These are phyloP conservation scores for Kingdonia uniflora DNA, from an alignment of 164 flowering plant species.

Conservation along the genomic window DNA sequence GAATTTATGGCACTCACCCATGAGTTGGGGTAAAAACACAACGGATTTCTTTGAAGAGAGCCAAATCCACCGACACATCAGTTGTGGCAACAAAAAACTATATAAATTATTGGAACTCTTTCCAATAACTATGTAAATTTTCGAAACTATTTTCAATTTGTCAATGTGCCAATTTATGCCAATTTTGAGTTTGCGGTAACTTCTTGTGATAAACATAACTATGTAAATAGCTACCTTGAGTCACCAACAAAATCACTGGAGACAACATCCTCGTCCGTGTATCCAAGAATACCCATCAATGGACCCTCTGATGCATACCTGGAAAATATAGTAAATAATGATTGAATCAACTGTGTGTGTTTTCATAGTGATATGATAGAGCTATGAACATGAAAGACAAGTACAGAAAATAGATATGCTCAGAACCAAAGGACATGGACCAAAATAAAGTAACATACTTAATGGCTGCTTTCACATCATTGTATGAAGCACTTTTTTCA, in stretches of 20 bases:
- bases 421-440: no score
- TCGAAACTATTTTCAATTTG: no score
- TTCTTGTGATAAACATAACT: no score
- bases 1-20: no score
- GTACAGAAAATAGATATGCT: neutral
- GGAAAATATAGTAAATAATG: neutral
- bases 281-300: constrained; percentile 86
- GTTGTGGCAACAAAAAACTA: no score
- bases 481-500: constrained; percentile 82
- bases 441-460: constrained; percentile 36
- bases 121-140: no score
- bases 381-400: neutral
- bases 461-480: constrained; percentile 88
- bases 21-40: no score
- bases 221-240: constrained; percentile 45
- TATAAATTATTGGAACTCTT: no score
- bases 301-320: constrained; percentile 89
- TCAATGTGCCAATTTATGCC: neutral
- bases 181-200: no score
- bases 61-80: no score
- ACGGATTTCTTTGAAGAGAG: no score
- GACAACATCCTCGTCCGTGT: constrained; percentile 96
- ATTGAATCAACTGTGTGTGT: neutral
- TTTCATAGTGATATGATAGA: neutral
- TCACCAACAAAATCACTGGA: constrained; percentile 95